Evolutionary conservation across 768 basidiomycete genomes (phyloP).

Genomic region (Kwoniella sp.): DNA sequence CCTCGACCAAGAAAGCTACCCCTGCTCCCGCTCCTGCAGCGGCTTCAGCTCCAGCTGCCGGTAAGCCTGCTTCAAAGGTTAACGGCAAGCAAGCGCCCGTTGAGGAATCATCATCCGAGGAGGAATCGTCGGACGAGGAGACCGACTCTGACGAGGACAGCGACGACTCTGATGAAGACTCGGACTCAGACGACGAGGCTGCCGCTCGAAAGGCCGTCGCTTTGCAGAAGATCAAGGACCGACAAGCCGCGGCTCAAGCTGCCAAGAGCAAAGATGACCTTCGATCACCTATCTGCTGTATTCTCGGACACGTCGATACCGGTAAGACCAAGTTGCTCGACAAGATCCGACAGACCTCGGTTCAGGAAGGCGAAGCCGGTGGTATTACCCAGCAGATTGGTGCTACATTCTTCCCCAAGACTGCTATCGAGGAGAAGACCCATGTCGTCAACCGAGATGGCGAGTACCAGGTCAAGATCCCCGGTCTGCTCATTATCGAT

Average conservation of each 20-base stretch:
- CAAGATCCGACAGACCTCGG: conserved; percentile 99
- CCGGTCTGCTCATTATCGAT: conserved; percentile 93
- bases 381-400: conserved; percentile 99
- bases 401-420: conserved; percentile 97
- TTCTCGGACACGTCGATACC: conserved; percentile 98
- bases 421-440: conserved; percentile 91
- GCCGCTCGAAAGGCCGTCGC: conserved; percentile 76
- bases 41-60: conserved; percentile 25
- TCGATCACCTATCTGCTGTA: conserved; percentile 97
- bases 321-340: conserved; percentile 98
- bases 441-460: conserved; percentile 86
- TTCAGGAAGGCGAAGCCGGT: conserved; percentile 98
- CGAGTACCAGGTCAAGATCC: conserved; percentile 89
- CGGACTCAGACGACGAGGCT: conserved; percentile 57
- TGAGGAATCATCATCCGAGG: conserved; percentile 53
- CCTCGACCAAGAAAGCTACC: conserved; percentile 11
- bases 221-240: conserved; percentile 73
- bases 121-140: conserved; percentile 36
- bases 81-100: conserved; percentile 54
- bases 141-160: conserved; percentile 53
- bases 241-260: conserved; percentile 81
- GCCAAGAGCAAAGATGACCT: conserved; percentile 84
- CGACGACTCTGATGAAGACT: conserved; percentile 52
- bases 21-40: conserved; percentile 36
- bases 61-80: conserved; percentile 35